Conservation (phyloP, 2,329 filamentous ascomycete genomes). For the Neobulgaria alba region DNA sequence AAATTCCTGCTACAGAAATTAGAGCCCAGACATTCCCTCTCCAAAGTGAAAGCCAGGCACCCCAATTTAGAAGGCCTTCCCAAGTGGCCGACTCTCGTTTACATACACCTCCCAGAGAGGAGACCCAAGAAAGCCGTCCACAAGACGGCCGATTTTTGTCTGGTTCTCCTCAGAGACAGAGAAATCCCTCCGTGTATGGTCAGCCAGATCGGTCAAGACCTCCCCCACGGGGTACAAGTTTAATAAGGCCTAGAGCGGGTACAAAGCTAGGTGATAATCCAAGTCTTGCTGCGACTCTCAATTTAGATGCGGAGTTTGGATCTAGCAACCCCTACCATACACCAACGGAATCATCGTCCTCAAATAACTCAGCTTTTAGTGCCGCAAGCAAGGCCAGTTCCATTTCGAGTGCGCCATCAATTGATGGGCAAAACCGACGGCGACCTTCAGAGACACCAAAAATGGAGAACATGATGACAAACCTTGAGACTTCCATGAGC, state of each 20-base stretch:
- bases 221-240: slow-evolving; percentile 26
- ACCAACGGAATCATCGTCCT: slow-evolving; percentile 55
- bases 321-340: slow-evolving; percentile 56
- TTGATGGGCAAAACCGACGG: slow-evolving; percentile 28
- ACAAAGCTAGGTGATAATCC: slow-evolving; percentile 17
- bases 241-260: slow-evolving; percentile 20
- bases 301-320: slow-evolving; percentile 52
- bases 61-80: slow-evolving; percentile 18
- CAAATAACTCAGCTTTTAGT: slow-evolving; percentile 53
- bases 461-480: slow-evolving; percentile 46
- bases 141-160: not conserved
- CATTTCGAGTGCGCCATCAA: slow-evolving; percentile 45
- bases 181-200: slow-evolving; percentile 22
- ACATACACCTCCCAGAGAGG: slow-evolving; percentile 16
- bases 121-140: not conserved
- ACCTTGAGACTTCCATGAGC: slow-evolving; percentile 45
- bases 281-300: slow-evolving; percentile 31
- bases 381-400: slow-evolving; percentile 53
- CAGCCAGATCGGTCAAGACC: slow-evolving; percentile 22
- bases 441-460: slow-evolving; percentile 32
- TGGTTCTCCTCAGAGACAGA: slow-evolving; percentile 10
- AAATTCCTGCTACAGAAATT: slow-evolving; percentile 30
- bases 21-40: slow-evolving; percentile 28
- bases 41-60: slow-evolving; percentile 13
- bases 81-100: slow-evolving; percentile 10